phyloP scores from a whole-genome alignment of 1,139 yeast species.

The Protomyces arabidopsidicola region DNA sequence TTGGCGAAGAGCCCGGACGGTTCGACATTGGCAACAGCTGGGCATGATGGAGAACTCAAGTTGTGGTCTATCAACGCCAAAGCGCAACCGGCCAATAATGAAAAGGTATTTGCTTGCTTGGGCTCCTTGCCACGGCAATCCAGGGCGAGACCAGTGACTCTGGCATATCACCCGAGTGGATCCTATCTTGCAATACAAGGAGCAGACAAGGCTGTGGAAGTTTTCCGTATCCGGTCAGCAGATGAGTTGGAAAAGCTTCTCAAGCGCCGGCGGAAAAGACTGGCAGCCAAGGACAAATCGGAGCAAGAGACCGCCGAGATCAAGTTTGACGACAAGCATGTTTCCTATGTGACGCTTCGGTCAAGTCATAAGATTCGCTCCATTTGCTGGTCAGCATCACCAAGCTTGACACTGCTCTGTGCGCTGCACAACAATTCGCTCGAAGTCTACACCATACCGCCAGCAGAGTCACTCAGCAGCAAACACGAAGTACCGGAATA shows the following conservation, averaged over 20 bases:
- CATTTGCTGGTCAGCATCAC: slow-evolving; percentile 38
- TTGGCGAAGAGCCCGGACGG: slow-evolving; percentile 48
- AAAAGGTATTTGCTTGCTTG: slow-evolving; percentile 51
- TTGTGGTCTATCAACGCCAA: slow-evolving; percentile 66
- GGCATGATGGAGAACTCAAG: slow-evolving; percentile 75
- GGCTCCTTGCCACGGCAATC: slow-evolving; percentile 77
- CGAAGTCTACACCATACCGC: slow-evolving; percentile 57
- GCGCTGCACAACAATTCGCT: slow-evolving; percentile 70
- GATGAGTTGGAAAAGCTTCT: slow-evolving; percentile 78
- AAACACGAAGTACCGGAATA: slow-evolving; percentile 50
- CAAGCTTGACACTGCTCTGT: slow-evolving; percentile 54
- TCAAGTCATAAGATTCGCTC: slow-evolving; percentile 39
- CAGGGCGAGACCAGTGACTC: slow-evolving; percentile 63
- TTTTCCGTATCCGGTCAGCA: slow-evolving; percentile 70
- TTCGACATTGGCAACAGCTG: slow-evolving; percentile 54
- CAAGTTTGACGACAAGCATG: slow-evolving; percentile 36
- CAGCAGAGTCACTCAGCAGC: slow-evolving; percentile 48
- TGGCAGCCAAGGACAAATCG: slow-evolving; percentile 57
- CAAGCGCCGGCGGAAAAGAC: slow-evolving; percentile 67
- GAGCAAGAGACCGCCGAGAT: slow-evolving; percentile 49
- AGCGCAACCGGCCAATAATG: slow-evolving; percentile 35
- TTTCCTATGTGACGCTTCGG: slow-evolving; percentile 39
- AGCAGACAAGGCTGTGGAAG: slow-evolving; percentile 73
- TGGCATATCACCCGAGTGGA: slow-evolving; percentile 49
- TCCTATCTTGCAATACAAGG: slow-evolving; percentile 66